A percentile compares a stretch with the other conserved stretches of the same genome.
Evolutionary conservation across 768 basidiomycete species (phyloP).

Genomic region (Suillus bovinus): DNA sequence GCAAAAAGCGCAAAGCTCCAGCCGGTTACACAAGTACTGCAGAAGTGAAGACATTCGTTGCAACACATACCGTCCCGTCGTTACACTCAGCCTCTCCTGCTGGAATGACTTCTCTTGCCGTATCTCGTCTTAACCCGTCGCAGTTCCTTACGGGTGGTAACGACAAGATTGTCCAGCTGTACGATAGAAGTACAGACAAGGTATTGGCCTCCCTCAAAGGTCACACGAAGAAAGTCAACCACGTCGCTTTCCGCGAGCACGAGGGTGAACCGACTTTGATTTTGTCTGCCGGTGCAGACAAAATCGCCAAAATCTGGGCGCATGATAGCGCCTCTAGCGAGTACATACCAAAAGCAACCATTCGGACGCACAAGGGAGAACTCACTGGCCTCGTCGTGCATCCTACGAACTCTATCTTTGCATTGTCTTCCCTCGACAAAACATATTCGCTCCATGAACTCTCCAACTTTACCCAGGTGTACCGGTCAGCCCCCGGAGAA

Average conservation of each 20-base stretch:
- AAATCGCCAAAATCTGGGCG: constrained; percentile 91
- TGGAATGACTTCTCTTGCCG: constrained; percentile 85
- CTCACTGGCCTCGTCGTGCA: constrained; percentile 87
- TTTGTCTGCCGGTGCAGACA: constrained; percentile 88
- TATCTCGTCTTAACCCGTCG: constrained; percentile 66
- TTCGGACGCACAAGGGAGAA: constrained; percentile 87
- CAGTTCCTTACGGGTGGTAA: constrained; percentile 91
- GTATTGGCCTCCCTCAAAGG: constrained; percentile 92
- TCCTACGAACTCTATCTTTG: constrained; percentile 77
- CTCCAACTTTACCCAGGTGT: constrained; percentile 67
- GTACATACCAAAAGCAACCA: constrained; percentile 75
- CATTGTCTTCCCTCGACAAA: constrained; percentile 80
- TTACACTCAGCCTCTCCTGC: constrained; percentile 91
- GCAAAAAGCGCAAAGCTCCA: constrained; percentile 91
- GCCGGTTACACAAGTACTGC: constrained; percentile 71
- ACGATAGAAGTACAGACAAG: constrained; percentile 85
- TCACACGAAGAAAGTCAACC: constrained; percentile 92
- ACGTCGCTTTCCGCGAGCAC: constrained; percentile 82
- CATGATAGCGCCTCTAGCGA: constrained; percentile 76
- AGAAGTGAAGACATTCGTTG: constrained; percentile 67
- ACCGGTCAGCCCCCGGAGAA: constrained; percentile 71
- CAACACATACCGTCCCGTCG: constrained; percentile 79
- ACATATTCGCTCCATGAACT: constrained; percentile 92
- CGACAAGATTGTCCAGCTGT: constrained; percentile 96
- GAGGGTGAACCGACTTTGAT: constrained; percentile 73